Evolutionary conservation across 2,329 filamentous ascomycete genomes (phyloP), one percentile per base, ranked within the genome.

Genomic region (Ceratocystiopsis brevicomis): DNA sequence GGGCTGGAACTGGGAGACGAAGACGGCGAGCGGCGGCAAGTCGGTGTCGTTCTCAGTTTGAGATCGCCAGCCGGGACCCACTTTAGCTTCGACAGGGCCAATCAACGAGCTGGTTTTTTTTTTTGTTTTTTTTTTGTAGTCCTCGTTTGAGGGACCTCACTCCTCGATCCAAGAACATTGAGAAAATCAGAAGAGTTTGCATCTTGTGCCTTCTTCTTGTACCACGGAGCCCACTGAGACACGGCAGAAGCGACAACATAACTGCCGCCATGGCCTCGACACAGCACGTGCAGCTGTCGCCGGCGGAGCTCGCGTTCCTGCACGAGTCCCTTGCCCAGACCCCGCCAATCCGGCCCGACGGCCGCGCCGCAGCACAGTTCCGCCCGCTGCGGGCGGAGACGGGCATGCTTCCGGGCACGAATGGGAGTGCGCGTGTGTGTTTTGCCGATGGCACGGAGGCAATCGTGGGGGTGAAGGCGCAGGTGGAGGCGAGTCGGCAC

Each of bases 381-480:
- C 83, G 90, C 4, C 85, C 88, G 1, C 67, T 98, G 45, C 76
- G 81, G 16, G 90, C 90, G 47, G 90, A 98, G 65, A 86, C 82
- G 44, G 82, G 84, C 45, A 83, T 96, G 45, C 71, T 98, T 0
- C 87, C 90, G 0, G 78, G 79, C 39, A 81, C 88, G 15, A 93
- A 96, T 56, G 90, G 90, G 48, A 92, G 83, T 60, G 88, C 90
- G 47, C 76, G 92, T 33, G 81, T 98, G 39, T 93, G 88, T 51
- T 92, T 96, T 57, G 78, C 86, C 4, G 90, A 98, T 59, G 90
- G 90, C 41, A 93, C 86, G 1, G 90, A 98, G 61, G 90, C 90
- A 8, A 80, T 98, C 48, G 90, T 95, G 6, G 90, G 90, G 39
- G 79, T 95, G 48, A 98, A 96, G 63, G 86, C 84, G 1, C 88